Base-by-base conservation (phyloP, 148 eudicot species). In the Polygonum maritimum region DNA sequence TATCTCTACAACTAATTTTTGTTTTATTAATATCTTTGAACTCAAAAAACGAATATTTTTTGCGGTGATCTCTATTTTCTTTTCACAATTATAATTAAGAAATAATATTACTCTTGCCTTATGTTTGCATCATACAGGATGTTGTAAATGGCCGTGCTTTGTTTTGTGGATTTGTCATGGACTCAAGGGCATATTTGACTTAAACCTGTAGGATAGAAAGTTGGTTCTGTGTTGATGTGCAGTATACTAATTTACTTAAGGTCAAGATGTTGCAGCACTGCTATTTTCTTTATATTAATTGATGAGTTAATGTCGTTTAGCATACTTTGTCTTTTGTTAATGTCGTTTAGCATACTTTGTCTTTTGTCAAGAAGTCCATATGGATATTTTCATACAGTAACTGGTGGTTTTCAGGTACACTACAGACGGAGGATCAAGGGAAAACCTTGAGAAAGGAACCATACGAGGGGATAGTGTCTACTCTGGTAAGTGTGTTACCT, bases 401-500 rank as follows among this genome's bases (percentile, higher is more conserved):
- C 36, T 21, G 67, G 48, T 75, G 48, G 48, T 79, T 78, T 77
- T 52, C 79, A 95, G 98, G 87, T 95, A 95, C 84, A 95, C 98
- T 48, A 95, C 98, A 54, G 92, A 95, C 81, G 96, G 98, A 80
- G 98, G 98, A 73, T 76, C 91, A 45, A 85, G 86, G 78, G 88
- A 83, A 79, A 79, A 75, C 83, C 96, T 95, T 73, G 85, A 89
- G 87, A 95, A 89, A 86, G 98, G 98, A 83, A 92, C 98, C 48
- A 86, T 95, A 78, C 85, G 76, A 5, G 92, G 91, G 78, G 84
- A 86, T 80, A 49, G 81, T 78, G 91, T 95, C 75, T 95, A 85
- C 81, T 85, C 97, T 79, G 98, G 98, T 95, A 41, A 80, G 77
- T 44, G 44, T 26, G 40, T 76, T 36, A 44, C 11, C 40, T 72